Evolutionary conservation across 345 rosid species (phyloP).

Genomic region (Eucalyptus camaldulensis): DNA sequence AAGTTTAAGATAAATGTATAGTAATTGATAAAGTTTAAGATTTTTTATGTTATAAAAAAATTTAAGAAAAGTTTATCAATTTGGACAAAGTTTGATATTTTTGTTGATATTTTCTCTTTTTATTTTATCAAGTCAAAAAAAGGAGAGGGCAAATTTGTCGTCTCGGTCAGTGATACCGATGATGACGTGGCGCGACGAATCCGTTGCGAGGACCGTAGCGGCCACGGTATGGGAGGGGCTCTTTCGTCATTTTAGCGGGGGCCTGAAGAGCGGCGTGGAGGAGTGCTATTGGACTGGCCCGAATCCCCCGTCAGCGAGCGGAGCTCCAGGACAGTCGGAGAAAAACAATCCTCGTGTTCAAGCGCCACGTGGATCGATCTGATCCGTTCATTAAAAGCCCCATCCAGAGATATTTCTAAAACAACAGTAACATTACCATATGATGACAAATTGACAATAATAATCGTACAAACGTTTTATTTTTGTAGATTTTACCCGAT

Average conservation of each 20-base stretch:
- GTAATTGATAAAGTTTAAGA: too few species aligned
- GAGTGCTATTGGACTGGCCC: neutral
- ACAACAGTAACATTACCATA: neutral
- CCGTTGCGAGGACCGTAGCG: neutral
- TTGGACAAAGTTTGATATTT: too few species aligned
- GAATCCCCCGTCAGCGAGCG: neutral
- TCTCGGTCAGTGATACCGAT: neutral
- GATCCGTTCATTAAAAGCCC: neutral
- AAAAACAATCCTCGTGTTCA: neutral
- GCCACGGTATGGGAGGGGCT: neutral
- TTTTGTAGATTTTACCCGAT: neutral
- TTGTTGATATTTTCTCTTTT: rapidly evolving
- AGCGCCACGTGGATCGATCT: neutral
- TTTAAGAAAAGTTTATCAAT: too few species aligned
- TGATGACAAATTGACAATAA: neutral
- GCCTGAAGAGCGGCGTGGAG: neutral
- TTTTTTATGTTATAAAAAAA: too few species aligned
- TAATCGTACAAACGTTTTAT: neutral
- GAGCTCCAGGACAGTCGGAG: neutral
- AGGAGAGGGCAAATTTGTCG: neutral
- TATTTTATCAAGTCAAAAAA: neutral
- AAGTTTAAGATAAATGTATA: rapidly evolving
- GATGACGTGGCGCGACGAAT: neutral
- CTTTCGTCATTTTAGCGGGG: neutral
- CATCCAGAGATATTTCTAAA: neutral